Base-by-base conservation (phyloP, 208 protist genomes). In the Leishmania tropica region DNA sequence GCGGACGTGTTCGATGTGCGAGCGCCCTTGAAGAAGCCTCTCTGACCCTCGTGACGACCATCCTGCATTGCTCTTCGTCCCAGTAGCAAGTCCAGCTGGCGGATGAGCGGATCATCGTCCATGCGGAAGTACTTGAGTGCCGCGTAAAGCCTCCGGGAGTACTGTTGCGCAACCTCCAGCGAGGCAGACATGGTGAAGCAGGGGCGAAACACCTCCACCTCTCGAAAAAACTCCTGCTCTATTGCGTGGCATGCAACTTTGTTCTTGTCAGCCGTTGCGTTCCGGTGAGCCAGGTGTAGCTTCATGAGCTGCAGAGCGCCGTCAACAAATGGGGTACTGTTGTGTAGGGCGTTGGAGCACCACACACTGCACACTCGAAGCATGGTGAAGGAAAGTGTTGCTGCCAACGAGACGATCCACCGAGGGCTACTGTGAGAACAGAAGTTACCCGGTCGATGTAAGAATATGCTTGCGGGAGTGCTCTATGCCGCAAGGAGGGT, bases 241-340 rank as follows among this genome's bases (percentile, higher is more conserved):
- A 97, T 94, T 28, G 88, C 90, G 2, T 65, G 62, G 67, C 94
- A 96, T 13, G 91, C 92, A 17, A 79, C 82, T 60, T 64, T 73
- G 75, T 97, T 91, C 3, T 85, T 75, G 68, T 96, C 93, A n/a
- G 82, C 80, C 51, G 79, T 35, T 10, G 93, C 93, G 76, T 96
- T 95, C 24, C 87, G 87, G 71, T 97, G 94, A 51, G 94, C 94
- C 17, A 96, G 83, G 62, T 96, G 93, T 40, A 97, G 81, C 84
- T 97, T 96, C 80, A 94, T 83, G 17, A 97, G 86, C 83, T 97
- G 94, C 31, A 97, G 85, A 8, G 89, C 91, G 0, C 93, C 92
- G 42, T 96, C 94, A 3, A 96, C 83, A 76, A 97, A 95, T 0
- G 93, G 92, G 53, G 87, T 90, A 19, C 76, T 76, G 83, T 86